A percentile compares a stretch with the other conserved stretches of the same genome.
Evolutionary conservation across 129 eudicot genomes (phyloP).

Genomic region (Flaveria ramosissima): DNA sequence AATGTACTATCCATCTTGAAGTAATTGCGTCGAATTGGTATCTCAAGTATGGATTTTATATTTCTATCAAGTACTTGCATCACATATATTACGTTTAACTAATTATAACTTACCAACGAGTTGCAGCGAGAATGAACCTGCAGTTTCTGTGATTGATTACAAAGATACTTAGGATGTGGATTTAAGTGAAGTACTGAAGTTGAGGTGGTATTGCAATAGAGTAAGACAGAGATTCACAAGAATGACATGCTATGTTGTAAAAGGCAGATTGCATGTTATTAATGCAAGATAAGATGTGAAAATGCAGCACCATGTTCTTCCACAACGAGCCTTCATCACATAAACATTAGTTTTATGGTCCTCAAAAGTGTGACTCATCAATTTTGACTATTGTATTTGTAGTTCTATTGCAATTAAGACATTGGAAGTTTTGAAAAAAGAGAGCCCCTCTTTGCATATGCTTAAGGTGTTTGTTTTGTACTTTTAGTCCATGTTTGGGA

Average conservation of each 20-base stretch:
- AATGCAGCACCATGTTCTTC: constrained; percentile 23
- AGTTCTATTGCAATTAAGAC: constrained; percentile 1
- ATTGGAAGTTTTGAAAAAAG: neutral
- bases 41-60: neutral
- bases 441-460: neutral
- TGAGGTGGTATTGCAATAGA: constrained; percentile 21
- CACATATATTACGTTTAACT: neutral
- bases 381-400: neutral
- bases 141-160: constrained; percentile 21
- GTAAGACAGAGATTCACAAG: neutral
- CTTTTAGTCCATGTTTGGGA: no score
- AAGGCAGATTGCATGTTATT: constrained; percentile 9
- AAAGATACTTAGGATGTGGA: neutral
- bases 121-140: constrained; percentile 34
- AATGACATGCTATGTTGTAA: no score
- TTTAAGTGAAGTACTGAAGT: constrained; percentile 25
- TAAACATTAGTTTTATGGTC: neutral
- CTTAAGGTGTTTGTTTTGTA: neutral
- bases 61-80: constrained; percentile 1
- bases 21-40: neutral
- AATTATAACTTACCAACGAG: neutral
- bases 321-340: constrained; percentile 17
- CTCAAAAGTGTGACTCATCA: neutral
- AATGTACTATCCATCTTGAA: neutral
- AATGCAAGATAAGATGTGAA: constrained; percentile 20